Evolutionary conservation across 352 stramenopile genomes (phyloP), one percentile per base, ranked within the genome.

Genomic region (Pythium utonaiense): DNA sequence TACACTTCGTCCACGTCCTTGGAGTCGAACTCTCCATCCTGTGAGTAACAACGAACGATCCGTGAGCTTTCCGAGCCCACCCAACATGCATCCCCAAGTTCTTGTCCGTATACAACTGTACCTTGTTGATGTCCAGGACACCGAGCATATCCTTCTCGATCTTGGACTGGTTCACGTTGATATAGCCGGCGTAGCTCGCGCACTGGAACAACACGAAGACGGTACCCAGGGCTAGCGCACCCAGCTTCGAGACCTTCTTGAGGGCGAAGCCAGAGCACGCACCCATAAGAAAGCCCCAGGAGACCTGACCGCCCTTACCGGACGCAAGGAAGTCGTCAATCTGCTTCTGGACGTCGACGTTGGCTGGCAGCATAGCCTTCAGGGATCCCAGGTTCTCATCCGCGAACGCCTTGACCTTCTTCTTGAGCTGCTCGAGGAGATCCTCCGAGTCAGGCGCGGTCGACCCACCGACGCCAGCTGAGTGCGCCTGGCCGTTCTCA

Each of bases 141-240:
- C 64, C 72, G 59, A 75, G 79, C 27, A 92, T 47, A 59, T 96
- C 84, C 6, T 84, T 71, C 65, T 92, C 74, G 45, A 98, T 66
- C 65, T 97, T 96, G 52, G 88, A 81, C 80, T 96, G 97, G 73
- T 98, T 80, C 19, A 98, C 82, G 55, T 91, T 65, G 48, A 98
- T 81, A 62, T 98, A 98, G 27, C 91, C 93, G 28, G 74, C 81
- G 67, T 95, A 97, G 36, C 77, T 96, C 27, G 88, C 83, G 45
- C 75, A 83, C 74, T 98, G 92, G 67, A 97, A 72, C 17, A 86
- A 61, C 19, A 98, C 78, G 56, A 97, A 97, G 30, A 91, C 70
- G 19, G 80, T 63, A 28, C 92, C 92, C 31, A 97, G 60, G 13
- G 92, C 68, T 45, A 97, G 54, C 1, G 89, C 93, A 7, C 91